phyloP scores from a whole-genome alignment of 2,329 filamentous ascomycete species.

The Penicillium sp. region DNA sequence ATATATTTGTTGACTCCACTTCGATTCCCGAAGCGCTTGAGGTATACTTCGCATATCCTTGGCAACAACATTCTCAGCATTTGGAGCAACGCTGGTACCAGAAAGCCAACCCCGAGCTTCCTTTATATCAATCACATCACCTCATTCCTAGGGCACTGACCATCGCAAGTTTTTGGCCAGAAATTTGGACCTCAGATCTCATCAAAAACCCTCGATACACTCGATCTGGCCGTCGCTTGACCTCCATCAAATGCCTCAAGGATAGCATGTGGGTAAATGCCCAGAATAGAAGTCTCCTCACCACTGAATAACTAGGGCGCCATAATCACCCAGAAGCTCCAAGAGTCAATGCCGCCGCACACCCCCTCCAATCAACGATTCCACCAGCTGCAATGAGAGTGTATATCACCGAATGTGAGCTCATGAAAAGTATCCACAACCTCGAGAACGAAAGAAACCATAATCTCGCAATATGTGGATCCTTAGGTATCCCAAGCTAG shows the following conservation, averaged over 20 bases:
- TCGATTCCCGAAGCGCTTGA: not conserved
- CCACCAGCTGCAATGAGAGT: slow-evolving; percentile 53
- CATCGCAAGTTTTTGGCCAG: slow-evolving; percentile 15
- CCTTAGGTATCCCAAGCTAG: slow-evolving; percentile 1
- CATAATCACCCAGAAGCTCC: slow-evolving; percentile 49
- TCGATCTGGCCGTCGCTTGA: slow-evolving; percentile 8
- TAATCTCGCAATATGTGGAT: slow-evolving; percentile 8
- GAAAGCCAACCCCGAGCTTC: slow-evolving; percentile 5
- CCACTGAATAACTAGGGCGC: slow-evolving; percentile 60
- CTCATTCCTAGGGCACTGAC: slow-evolving; percentile 9
- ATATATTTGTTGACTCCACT: not conserved
- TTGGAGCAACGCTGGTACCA: not conserved
- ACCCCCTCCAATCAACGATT: slow-evolving; percentile 49
- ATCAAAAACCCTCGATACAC: not conserved
- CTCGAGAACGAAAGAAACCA: slow-evolving; percentile 12
- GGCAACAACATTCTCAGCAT: not conserved
- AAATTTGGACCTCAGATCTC: slow-evolving; percentile 4
- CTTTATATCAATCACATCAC: not conserved
- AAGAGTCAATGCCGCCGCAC: not conserved
- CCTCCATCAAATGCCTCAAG: slow-evolving; percentile 48
- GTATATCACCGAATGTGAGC: too few species aligned
- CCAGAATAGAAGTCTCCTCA: slow-evolving; percentile 46
- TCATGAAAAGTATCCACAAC: slow-evolving; percentile 4
- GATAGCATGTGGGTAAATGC: slow-evolving; percentile 50
- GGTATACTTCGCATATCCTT: slow-evolving; percentile 11